Conservation (phyloP, 2,329 filamentous ascomycete genomes). For the Celoporthe dispersa region DNA sequence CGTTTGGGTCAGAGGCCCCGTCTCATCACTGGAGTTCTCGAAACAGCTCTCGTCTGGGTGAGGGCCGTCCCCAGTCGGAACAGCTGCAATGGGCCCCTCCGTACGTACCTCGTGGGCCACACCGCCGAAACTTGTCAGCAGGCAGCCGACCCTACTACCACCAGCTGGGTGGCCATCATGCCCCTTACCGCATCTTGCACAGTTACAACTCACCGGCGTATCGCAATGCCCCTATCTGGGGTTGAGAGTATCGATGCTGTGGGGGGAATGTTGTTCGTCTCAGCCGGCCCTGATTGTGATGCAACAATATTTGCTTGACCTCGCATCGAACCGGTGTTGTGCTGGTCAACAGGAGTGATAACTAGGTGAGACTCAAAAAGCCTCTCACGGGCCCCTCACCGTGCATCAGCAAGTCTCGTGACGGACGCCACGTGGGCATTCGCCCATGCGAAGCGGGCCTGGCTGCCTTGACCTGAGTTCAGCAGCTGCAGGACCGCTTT, state of each 20-base stretch:
- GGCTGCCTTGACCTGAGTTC: background rate
- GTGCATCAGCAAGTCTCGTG: background rate
- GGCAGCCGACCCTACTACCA: constrained; percentile 34
- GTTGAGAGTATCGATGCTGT: constrained; percentile 38
- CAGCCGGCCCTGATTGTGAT: background rate
- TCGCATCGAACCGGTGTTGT: constrained; percentile 21
- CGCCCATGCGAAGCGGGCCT: background rate
- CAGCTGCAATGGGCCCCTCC: constrained; percentile 41
- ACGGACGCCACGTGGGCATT: background rate
- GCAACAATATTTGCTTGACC: constrained; percentile 8
- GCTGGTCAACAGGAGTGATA: constrained; percentile 5
- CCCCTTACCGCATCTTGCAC: constrained; percentile 58
- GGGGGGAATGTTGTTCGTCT: background rate
- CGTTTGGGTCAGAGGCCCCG: background rate
- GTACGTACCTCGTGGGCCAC: constrained; percentile 41
- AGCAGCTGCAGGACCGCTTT: background rate
- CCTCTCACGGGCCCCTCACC: background rate
- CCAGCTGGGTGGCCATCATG: constrained; percentile 29
- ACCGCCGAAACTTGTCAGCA: constrained; percentile 45
- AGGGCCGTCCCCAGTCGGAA: constrained; percentile 36
- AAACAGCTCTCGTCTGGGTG: constrained; percentile 35
- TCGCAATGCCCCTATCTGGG: constrained; percentile 59
- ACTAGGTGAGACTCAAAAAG: background rate
- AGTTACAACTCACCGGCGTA: constrained; percentile 65
- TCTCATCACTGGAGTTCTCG: constrained; percentile 32